Percentiles rank a stretch among this genome's conserved stretches.
Conservation (phyloP, 805 yeast species). For the Teunomyces gatunensis region DNA sequence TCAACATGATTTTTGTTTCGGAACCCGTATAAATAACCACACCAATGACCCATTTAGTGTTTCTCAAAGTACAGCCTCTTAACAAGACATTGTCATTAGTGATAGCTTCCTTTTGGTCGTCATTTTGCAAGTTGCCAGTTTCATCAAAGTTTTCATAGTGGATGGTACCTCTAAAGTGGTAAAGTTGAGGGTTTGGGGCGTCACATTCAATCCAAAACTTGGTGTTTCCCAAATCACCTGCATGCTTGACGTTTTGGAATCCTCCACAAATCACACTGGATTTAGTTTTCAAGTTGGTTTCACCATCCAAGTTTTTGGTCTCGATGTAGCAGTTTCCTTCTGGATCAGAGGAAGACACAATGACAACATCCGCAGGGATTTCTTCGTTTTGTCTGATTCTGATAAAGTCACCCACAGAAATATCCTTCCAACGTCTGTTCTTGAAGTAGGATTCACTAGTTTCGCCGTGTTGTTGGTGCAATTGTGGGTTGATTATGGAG, state of each 20-base stretch:
- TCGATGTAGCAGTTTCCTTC: conserved; percentile 75
- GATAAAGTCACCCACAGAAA: conserved; percentile 70
- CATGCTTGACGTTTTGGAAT: conserved; percentile 43
- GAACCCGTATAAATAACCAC: conserved; percentile 73
- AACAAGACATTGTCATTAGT: conserved; percentile 66
- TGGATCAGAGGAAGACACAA: conserved; percentile 62
- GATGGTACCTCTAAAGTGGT: conserved; percentile 64
- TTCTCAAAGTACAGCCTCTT: conserved; percentile 76
- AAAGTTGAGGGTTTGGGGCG: conserved; percentile 65
- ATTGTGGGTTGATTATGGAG: conserved; percentile 19
- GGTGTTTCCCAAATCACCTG: conserved; percentile 57
- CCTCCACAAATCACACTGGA: conserved; percentile 54
- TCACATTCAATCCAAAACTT: conserved; percentile 67
- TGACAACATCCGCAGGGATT: conserved; percentile 71
- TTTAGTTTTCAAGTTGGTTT: conserved; percentile 45
- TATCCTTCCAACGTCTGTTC: conserved; percentile 58
- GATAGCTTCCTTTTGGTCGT: conserved; percentile 57
- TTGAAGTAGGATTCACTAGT: conserved; percentile 8
- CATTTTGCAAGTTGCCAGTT: conserved; percentile 28
- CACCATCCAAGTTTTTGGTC: conserved; percentile 79
- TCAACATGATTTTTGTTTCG: conserved; percentile 79
- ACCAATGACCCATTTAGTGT: conserved; percentile 82
- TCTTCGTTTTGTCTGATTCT: conserved; percentile 73
- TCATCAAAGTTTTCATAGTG: conserved; percentile 46
- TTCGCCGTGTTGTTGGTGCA: conserved; percentile 10